Base-by-base conservation (phyloP, 768 basidiomycete genomes). In the Boletus pseudopeckii region DNA sequence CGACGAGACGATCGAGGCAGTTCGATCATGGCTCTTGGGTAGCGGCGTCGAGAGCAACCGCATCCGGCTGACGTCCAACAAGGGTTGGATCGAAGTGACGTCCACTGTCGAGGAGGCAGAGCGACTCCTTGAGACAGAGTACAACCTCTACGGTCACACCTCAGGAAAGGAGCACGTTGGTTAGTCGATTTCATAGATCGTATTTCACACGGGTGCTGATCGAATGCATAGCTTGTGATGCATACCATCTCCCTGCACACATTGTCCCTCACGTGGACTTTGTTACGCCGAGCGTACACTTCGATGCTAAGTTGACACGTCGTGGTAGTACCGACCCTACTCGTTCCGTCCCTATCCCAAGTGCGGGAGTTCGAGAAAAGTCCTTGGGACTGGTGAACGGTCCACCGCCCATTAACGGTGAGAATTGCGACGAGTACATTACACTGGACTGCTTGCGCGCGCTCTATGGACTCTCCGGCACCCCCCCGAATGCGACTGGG, bases 51-150 rank as follows among this genome's bases (percentile, higher is more conserved):
- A 61, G 20, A 49, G 43, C 9, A 48, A 55, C 17, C 67, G 67
- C 17, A 52, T 66, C 39, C 56, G 49, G 15, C 40, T 69, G 44
- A 60, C 44, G 5, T 3, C 50, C 7, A 70, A 48, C 54, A 64
- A 64, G 38, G 61, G 63, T 28, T 65, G 63, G 63, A 48, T 73
- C 24, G 63, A 69, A 39, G 62, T 66, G 18, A 51, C 65, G 26
- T 43, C 63, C 39, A 67, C 70, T n/a, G 48, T 68, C 26, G 62
- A 57, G 24, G 72, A 73, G 55, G 72, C 68, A 20, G 72, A 74
- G 50, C 46, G 59, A 17, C 70, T 72, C 26, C 57, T 73, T 22
- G 63, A 63, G 48, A 68, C 73, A 11, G 55, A 70, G 50, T 74
- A 73, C 57, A 62, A 64, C 42, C 48, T 73, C 32, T 74, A 68